Conservation (phyloP, 2,329 filamentous ascomycete species). For the Lanzia echinophila region DNA sequence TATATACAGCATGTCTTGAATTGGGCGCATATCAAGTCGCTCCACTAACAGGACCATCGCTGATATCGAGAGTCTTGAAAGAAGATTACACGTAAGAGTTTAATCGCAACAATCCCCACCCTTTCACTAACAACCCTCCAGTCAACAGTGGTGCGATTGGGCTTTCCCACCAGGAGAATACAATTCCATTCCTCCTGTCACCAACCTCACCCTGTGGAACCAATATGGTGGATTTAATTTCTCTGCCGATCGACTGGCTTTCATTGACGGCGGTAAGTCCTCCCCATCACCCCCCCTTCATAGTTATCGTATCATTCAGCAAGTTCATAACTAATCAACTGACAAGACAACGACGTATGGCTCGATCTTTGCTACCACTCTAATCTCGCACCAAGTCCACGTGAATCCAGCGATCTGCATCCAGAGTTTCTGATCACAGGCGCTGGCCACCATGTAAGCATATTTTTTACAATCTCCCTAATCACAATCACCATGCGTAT, state of each 20-base stretch:
- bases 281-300: not conserved
- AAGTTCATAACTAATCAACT: constrained; percentile 1
- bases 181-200: constrained; percentile 39
- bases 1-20: constrained; percentile 36
- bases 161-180: constrained; percentile 42
- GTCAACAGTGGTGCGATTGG: constrained; percentile 45
- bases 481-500: no score
- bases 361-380: constrained; percentile 46
- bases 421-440: constrained; percentile 44
- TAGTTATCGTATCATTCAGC: not conserved
- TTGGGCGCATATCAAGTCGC: constrained; percentile 44
- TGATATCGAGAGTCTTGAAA: constrained; percentile 42
- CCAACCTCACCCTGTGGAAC: constrained; percentile 38
- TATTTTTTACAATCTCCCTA: no score
- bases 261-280: constrained; percentile 42
- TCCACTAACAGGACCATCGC: constrained; percentile 35
- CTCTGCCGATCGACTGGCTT: constrained; percentile 40
- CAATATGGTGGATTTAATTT: constrained; percentile 42
- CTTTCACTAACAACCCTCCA: not conserved
- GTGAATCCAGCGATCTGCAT: constrained; percentile 37
- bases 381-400: constrained; percentile 34
- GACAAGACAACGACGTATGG: constrained; percentile 40
- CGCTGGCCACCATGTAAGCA: constrained; percentile 45
- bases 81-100: constrained; percentile 45
- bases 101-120: not conserved